A percentile compares a stretch with the other conserved stretches of the same genome.
Conservation (phyloP, 441 rosid species). For the Populus hybrid region DNA sequence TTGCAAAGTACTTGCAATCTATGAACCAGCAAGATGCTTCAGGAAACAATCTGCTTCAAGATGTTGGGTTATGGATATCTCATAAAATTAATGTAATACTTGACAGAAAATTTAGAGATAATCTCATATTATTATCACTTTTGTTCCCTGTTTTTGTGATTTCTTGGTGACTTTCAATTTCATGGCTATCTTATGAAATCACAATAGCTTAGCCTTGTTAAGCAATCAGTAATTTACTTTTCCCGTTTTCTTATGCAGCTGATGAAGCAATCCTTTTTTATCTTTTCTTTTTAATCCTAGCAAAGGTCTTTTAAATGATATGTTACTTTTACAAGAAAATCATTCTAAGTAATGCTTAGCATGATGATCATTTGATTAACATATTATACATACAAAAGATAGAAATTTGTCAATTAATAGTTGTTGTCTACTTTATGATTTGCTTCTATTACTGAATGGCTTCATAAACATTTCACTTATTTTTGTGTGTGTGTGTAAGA, state of each 20-base stretch:
- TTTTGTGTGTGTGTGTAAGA: background rate
- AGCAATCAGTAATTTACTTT: background rate
- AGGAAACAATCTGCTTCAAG: conserved; percentile 73
- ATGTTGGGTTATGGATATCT: conserved; percentile 70
- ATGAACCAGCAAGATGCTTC: conserved; percentile 62
- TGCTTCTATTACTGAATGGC: background rate
- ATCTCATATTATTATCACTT: background rate
- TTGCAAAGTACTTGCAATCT: conserved; percentile 42
- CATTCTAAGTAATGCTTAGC: background rate
- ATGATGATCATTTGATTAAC: background rate
- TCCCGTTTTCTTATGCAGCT: background rate
- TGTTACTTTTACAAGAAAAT: background rate
- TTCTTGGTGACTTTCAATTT: background rate
- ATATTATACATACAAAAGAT: background rate
- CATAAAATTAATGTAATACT: conserved; percentile 53
- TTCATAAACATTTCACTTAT: background rate
- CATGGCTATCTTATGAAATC: background rate
- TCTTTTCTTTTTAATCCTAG: background rate
- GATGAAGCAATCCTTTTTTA: background rate
- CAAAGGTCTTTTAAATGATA: background rate
- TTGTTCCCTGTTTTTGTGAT: background rate
- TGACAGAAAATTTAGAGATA: background rate
- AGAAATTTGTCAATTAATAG: background rate
- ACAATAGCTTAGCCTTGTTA: background rate
- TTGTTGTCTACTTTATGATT: background rate